Base-by-base conservation (phyloP, 2,329 filamentous ascomycete species). In the Achaetomium macrosporum region DNA sequence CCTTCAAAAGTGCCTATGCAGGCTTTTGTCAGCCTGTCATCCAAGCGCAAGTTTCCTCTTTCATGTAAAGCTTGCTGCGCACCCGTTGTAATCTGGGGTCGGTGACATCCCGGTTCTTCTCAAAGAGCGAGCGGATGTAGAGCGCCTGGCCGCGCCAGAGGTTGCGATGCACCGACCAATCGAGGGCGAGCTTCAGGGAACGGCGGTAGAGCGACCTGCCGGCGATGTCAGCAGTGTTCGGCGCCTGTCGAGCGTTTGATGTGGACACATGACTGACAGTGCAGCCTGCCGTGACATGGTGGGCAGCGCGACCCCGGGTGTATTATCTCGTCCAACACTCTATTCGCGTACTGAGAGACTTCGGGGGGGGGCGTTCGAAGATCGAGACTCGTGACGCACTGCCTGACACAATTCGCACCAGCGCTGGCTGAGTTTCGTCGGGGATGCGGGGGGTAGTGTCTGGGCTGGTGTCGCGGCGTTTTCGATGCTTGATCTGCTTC, bases 101-200 rank as follows among this genome's bases (percentile, higher is more conserved):
- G 53, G 81, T 83, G 56, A 97, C 77, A 68, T 90, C 77, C 68
- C 83, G 88, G 72, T 99, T 97, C 53, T 90, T 90, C 70, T 99
- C 93, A 68, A 97, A 99, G 13, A 97, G 79, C 36, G 87, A 90
- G 64, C 93, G 86, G 65, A 99, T 95, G 71, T 99, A 97, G 59
- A 97, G 76, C 31, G 93, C 93, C 72, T 97, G 93, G 57, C 92
- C 91, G 64, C 93, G 87, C 92, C 93, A 99, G 57, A 96, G 74
- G 65, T 92, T 83, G 62, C 93, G 83, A 69, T 96, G 88, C 58
- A 97, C 90, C 53, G 90, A 83, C 93, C 93, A 99, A 76, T 96
- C 90, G 61, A 97, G 83, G 40, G 93, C 81, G 60, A 96, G 84
- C 79, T 96, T 96, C 68, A 99, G 73, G 25, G 90, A 90, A 63